phyloP scores from a whole-genome alignment of 768 basidiomycete genomes.

The Kwoniella dendrophila region DNA sequence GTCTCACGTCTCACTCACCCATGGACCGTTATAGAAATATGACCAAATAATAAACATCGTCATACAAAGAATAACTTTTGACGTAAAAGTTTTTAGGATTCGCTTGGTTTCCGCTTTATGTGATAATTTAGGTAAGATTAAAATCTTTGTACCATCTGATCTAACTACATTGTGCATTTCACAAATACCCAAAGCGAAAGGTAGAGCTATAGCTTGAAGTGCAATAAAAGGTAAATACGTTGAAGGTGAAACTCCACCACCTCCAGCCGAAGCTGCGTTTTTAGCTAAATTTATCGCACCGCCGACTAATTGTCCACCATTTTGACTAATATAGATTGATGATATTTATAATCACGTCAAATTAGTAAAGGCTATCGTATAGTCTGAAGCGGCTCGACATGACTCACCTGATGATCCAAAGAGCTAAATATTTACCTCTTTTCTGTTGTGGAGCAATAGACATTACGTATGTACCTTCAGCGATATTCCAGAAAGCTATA shows the following conservation, averaged over 20 bases:
- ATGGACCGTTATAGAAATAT: constrained; percentile 27
- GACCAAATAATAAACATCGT: constrained; percentile 13
- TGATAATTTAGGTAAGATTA: constrained; percentile 8
- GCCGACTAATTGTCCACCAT: constrained; percentile 23
- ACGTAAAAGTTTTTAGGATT: constrained; percentile 8
- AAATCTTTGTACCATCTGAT: constrained; percentile 26
- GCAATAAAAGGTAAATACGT: constrained; percentile 19
- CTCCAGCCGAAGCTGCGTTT: constrained; percentile 3
- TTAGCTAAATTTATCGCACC: constrained; percentile 26
- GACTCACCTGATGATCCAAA: constrained; percentile 27
- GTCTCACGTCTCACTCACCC: too few species aligned
- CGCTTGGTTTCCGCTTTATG: constrained; percentile 21
- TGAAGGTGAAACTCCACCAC: constrained; percentile 4
- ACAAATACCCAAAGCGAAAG: constrained; percentile 15
- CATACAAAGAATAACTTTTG: constrained; percentile 6
- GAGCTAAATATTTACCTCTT: constrained; percentile 28
- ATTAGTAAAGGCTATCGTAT: too few species aligned
- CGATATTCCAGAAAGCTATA: constrained; percentile 12
- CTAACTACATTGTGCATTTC: constrained; percentile 24
- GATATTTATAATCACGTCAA: too few species aligned
- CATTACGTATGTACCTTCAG: constrained; percentile 27
- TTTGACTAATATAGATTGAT: too few species aligned
- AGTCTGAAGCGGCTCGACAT: too few species aligned
- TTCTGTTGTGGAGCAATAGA: constrained; percentile 16
- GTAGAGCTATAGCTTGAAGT: constrained; percentile 12